Base-by-base conservation (phyloP, 1,284 basidiomycete genomes). In the Caloboletus firmus region DNA sequence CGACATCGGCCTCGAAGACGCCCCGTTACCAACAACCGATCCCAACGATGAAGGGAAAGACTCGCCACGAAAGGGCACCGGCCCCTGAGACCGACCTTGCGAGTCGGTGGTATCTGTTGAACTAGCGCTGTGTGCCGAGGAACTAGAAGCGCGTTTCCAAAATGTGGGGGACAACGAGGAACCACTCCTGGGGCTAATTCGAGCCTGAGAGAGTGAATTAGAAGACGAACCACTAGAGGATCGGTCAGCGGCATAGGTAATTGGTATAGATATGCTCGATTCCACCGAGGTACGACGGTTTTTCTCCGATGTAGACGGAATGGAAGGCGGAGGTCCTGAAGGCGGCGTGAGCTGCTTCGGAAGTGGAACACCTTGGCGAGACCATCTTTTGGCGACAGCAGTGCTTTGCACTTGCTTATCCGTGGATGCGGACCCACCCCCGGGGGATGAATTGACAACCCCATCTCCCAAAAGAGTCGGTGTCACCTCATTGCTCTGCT, bases 281-380 rank as follows among this genome's bases (percentile, higher is more conserved):
- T 60, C 60, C 40, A 62, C 39, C 0, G 64, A 66, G 10, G 54
- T 30, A 12, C 65, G 65, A 42, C 45, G 58, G 2, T 24, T 62
- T 46, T 49, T 48, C 9, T 68, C 64, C 22, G 78, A 45, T 28
- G 60, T 49, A 22, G n/a, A 36, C 4, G 65, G 81, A 15, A 77
- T 65, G n/a, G 78, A 76, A 8, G 83, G 83, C 22, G 79, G 80
- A 10, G 83, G 81, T 10, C 81, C 82, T 36, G 72, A 77, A 4
- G 84, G 82, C n/a, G 83, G 83, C 9, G 79, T 80, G 49, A 75
- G 65, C 36, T 78, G 74, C 39, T 79, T 76, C 3, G 83, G 83
- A 35, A 84, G 70, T 15, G 71, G 68, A 17, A 75, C 34, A n/a
- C 59, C 76, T 61, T 82, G 83, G 42, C 82, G 76, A 18, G 86